Conservation (phyloP, 2,329 filamentous ascomycete species). For the Leptographium flavum region DNA sequence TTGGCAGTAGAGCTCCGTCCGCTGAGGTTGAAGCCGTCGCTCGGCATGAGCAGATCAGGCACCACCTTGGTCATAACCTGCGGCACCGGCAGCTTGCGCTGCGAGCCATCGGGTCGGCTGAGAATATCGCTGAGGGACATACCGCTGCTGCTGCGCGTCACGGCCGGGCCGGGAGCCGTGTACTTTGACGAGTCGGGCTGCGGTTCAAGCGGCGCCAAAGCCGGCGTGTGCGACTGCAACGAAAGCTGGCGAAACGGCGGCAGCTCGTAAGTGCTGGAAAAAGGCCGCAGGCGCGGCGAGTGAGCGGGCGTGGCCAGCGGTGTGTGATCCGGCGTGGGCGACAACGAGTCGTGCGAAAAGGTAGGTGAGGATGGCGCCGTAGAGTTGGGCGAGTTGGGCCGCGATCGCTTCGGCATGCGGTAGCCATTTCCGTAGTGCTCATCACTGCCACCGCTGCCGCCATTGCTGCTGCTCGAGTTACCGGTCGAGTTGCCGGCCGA, state of each 20-base stretch:
- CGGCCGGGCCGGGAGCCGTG: conserved; percentile 34
- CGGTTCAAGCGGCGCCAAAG: conserved; percentile 44
- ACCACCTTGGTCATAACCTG: conserved; percentile 73
- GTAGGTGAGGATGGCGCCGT: conserved; percentile 93
- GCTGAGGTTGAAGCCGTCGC: conserved; percentile 51
- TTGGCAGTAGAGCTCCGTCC: conserved; percentile 65
- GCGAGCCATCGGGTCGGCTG: conserved; percentile 70
- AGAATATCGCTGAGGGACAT: conserved; percentile 88
- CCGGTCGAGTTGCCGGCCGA: neutral
- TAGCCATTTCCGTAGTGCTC: conserved; percentile 58
- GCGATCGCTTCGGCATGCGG: conserved; percentile 70
- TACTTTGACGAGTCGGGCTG: conserved; percentile 29
- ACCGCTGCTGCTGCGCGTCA: conserved; percentile 45
- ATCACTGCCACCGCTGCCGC: conserved; percentile 40
- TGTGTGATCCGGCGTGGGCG: conserved; percentile 94
- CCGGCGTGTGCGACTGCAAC: conserved; percentile 33
- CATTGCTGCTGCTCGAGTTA: too few species aligned
- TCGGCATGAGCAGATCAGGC: conserved; percentile 64
- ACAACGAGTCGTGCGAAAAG: conserved; percentile 90
- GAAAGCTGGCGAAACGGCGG: conserved; percentile 63
- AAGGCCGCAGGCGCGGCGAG: conserved; percentile 77
- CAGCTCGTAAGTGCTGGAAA: conserved; percentile 60
- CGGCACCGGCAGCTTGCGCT: conserved; percentile 81
- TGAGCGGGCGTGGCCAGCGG: conserved; percentile 93
- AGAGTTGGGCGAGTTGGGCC: conserved; percentile 87